Base-by-base conservation (phyloP, 768 basidiomycete species). In the Kwoniella mangroviensis region DNA sequence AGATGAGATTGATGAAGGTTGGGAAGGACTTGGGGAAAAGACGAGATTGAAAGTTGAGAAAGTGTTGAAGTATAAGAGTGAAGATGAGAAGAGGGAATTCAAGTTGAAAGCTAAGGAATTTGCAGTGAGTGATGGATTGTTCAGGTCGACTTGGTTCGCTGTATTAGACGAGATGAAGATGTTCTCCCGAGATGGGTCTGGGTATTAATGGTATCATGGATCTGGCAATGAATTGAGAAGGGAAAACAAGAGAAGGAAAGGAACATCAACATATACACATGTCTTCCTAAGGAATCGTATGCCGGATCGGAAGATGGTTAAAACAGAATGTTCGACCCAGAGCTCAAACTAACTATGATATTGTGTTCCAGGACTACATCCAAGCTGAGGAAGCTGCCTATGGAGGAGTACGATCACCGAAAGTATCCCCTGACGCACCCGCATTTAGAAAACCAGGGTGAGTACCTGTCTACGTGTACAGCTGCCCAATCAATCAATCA, bases 121-220 rank as follows among this genome's bases (percentile, higher is more conserved):
- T 74, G 80, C 76, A 7, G 80, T 81, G 68, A 75, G 80, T 81
- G 62, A n/a, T n/a, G n/a, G n/a, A n/a, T n/a, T 42, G 26, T 43
- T 24, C 1, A 64, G 49, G 28, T 34, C 40, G 15, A 42, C 54
- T 21, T 55, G 40, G n/a, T 34, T 41, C 42, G 53, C 45, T 54
- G 51, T 63, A 15, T 53, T 43, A 19, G 55, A n/a, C n/a, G 26
- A 53, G 40, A 19, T 34, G 45, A 34, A 59, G 21, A 24, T 49
- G 57, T 40, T 54, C 58, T n/a, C 28, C 19, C 22, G 24, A 10
- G 53, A 26, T 2, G 26, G 26, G 4, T 26, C 2, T 26, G 26
- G 26, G 26, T 26, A 26, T 26, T 2, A 26, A 2, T 26, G 4
- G 26, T 26, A 26, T 4, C 26, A 4, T 26, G 2, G 2, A 26